phyloP scores from a whole-genome alignment of 768 basidiomycete species.

The Mycena maculata region DNA sequence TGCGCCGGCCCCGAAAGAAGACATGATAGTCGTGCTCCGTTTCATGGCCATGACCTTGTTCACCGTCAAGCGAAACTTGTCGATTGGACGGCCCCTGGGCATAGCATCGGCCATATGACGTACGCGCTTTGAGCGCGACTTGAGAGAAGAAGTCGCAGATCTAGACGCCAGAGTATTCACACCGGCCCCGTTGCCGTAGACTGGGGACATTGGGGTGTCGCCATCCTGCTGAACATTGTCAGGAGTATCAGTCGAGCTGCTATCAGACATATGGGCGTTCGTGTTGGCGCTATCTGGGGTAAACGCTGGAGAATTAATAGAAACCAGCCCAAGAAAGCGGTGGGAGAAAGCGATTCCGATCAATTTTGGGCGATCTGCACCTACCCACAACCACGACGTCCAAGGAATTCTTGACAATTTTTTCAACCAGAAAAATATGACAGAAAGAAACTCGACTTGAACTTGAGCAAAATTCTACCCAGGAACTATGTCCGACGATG shows the following conservation, averaged over 20 bases:
- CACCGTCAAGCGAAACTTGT: constrained; percentile 54
- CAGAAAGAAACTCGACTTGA: too few species aligned
- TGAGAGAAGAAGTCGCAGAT: constrained; percentile 25
- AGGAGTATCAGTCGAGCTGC: background rate
- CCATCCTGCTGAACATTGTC: background rate
- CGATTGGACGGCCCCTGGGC: constrained; percentile 38
- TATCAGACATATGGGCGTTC: constrained; percentile 9
- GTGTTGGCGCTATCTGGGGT: too few species aligned
- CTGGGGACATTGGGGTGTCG: constrained; percentile 13
- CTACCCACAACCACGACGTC: too few species aligned
- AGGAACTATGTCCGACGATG: too few species aligned
- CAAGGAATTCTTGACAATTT: too few species aligned
- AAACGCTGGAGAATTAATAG: too few species aligned
- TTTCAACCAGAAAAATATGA: too few species aligned
- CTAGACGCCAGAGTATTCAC: background rate
- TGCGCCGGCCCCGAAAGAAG: constrained; percentile 57
- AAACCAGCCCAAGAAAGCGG: too few species aligned
- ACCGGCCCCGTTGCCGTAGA: constrained; percentile 24
- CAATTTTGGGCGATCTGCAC: too few species aligned
- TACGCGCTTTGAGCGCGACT: constrained; percentile 28
- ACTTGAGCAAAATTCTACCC: too few species aligned
- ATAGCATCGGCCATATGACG: background rate
- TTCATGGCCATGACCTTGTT: constrained; percentile 59
- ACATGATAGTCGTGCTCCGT: constrained; percentile 47
- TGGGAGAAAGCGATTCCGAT: too few species aligned